Percentiles rank a stretch among this genome's conserved stretches.
phyloP scores from a whole-genome alignment of 129 eudicot genomes.

The Artemisia annua region DNA sequence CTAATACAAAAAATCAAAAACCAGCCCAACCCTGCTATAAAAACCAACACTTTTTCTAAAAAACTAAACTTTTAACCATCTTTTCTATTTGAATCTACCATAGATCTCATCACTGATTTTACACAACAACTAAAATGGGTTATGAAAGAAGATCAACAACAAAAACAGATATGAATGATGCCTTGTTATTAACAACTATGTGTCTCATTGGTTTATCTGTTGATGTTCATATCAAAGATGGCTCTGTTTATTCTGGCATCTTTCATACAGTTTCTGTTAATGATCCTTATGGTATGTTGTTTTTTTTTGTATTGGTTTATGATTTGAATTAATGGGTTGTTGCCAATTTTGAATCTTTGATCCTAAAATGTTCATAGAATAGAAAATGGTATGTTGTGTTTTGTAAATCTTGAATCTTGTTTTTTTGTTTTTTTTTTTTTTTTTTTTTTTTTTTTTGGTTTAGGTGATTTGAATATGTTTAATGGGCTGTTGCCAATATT shows the following conservation, averaged over 20 bases:
- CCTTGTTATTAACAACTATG: constrained; percentile 72
- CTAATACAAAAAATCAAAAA: too few species aligned
- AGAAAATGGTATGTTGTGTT: neutral
- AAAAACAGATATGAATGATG: constrained; percentile 42
- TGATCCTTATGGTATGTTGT: constrained; percentile 55
- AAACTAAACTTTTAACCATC: too few species aligned
- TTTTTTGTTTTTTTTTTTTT: neutral
- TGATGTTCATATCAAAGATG: constrained; percentile 79
- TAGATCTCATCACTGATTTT: constrained; percentile 48
- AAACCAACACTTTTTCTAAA: too few species aligned
- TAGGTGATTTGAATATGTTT: neutral
- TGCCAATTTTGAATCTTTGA: constrained; percentile 7
- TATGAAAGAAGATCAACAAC: constrained; percentile 23
- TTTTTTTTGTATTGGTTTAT: neutral
- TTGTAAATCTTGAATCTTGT: too few species aligned
- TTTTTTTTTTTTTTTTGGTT: neutral
- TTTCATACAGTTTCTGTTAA: constrained; percentile 68
- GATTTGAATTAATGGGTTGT: constrained; percentile 6
- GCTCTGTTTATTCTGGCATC: constrained; percentile 68
- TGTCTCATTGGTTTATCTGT: constrained; percentile 76
- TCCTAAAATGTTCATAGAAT: neutral
- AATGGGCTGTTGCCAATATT: too few species aligned
- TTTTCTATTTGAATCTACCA: neutral
- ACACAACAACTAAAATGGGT: constrained; percentile 20
- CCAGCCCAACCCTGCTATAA: too few species aligned